Evolutionary conservation across 768 basidiomycete species (phyloP).

Genomic region (Guyanaporus albipodus): DNA sequence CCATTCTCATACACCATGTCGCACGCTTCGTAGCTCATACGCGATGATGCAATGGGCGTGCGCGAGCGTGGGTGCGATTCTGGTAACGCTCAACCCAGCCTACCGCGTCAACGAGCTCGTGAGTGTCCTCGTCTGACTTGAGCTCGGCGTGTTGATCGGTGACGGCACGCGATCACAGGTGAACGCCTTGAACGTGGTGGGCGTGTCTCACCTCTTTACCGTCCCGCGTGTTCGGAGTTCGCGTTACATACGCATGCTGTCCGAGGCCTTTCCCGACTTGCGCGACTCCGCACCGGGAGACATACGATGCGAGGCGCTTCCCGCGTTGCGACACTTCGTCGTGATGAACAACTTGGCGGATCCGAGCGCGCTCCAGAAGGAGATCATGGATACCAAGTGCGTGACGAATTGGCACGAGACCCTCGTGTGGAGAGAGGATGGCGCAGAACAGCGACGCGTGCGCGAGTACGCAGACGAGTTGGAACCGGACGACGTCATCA

Average conservation of each 20-base stretch:
- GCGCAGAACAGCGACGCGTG: slow-evolving; percentile 40
- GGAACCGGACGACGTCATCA: slow-evolving; percentile 67
- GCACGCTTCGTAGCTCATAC: slow-evolving; percentile 51
- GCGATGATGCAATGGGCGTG: slow-evolving; percentile 84
- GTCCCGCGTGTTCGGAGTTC: slow-evolving; percentile 68
- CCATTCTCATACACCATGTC: no score
- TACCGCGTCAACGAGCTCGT: slow-evolving; percentile 72
- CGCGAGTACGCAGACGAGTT: slow-evolving; percentile 40
- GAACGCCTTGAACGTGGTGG: slow-evolving; percentile 56
- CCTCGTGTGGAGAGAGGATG: slow-evolving; percentile 62
- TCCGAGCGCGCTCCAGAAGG: slow-evolving; percentile 36
- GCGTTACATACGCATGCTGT: slow-evolving; percentile 57
- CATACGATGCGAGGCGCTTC: slow-evolving; percentile 56
- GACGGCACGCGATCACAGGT: slow-evolving; percentile 39
- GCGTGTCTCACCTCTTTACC: slow-evolving; percentile 65
- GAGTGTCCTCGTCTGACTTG: slow-evolving; percentile 17
- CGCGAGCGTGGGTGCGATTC: slow-evolving; percentile 76
- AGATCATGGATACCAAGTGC: slow-evolving; percentile 41
- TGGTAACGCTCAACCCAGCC: slow-evolving; percentile 82
- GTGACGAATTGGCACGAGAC: slow-evolving; percentile 70
- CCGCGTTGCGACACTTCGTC: slow-evolving; percentile 58
- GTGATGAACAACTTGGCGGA: slow-evolving; percentile 60
- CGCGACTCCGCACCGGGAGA: slow-evolving; percentile 45
- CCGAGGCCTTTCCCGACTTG: slow-evolving; percentile 55
- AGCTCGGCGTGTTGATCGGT: background rate